phyloP scores from a whole-genome alignment of 2,329 filamentous ascomycete species.

The Colletotrichum sp. region DNA sequence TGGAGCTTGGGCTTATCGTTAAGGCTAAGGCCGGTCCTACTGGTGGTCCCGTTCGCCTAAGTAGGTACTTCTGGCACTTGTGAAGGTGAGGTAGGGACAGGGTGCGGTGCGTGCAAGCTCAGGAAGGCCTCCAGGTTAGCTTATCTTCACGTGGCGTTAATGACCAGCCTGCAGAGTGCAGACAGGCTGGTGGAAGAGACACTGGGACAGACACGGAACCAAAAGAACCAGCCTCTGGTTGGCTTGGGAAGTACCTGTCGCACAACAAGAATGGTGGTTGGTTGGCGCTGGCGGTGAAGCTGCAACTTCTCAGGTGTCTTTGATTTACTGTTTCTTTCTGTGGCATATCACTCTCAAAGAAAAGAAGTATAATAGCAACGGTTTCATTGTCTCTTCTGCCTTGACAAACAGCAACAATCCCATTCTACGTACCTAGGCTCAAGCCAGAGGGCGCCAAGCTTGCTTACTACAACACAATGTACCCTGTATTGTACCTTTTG shows the following conservation, averaged over 20 bases:
- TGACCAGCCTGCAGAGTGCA: background rate
- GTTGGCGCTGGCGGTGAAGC: slow-evolving; percentile 2
- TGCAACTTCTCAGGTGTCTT: background rate
- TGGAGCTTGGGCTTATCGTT: slow-evolving; percentile 18
- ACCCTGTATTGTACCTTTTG: background rate
- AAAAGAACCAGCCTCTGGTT: background rate
- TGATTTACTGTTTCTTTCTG: background rate
- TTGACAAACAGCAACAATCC: background rate
- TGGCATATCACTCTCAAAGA: background rate
- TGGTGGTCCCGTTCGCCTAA: background rate
- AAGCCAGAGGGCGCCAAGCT: background rate
- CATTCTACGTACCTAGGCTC: background rate
- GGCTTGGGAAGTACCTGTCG: background rate
- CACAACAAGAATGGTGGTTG: background rate
- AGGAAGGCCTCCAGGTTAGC: background rate
- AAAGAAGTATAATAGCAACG: background rate
- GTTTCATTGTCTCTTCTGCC: background rate
- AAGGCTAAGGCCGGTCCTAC: background rate
- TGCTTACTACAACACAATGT: background rate
- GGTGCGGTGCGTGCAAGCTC: background rate
- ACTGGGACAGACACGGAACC: background rate
- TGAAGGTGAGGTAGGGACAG: background rate
- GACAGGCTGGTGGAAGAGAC: background rate
- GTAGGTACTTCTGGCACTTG: background rate
- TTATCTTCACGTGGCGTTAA: slow-evolving; percentile 18